Evolutionary conservation across 441 rosid species (phyloP).

Genomic region (Rhodomyrtus psidioides): DNA sequence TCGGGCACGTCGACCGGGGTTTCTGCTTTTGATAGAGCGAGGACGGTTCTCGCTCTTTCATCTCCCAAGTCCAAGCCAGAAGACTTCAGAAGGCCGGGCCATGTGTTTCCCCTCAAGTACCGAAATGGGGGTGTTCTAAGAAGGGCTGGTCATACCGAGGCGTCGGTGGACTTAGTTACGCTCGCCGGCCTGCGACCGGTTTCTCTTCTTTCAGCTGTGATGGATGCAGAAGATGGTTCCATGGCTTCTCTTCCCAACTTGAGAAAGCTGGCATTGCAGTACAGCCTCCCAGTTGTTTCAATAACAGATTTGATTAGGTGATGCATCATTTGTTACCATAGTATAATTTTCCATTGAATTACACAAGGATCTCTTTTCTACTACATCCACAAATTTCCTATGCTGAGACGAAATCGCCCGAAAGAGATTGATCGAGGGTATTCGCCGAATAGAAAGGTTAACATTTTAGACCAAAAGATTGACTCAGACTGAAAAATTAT

Average conservation of each 20-base stretch:
- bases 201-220: conserved; percentile 58
- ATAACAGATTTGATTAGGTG: conserved; percentile 79
- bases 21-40: conserved; percentile 64
- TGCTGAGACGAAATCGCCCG: not conserved
- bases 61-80: conserved; percentile 44
- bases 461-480: not conserved
- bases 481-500: not conserved
- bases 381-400: not conserved
- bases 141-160: conserved; percentile 91
- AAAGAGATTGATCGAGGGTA: not conserved
- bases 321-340: not conserved
- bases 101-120: conserved; percentile 82
- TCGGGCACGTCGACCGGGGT: conserved; percentile 60
- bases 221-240: conserved; percentile 63
- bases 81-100: conserved; percentile 84
- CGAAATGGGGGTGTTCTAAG: conserved; percentile 73
- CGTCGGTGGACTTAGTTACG: conserved; percentile 64
- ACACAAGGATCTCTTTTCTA: not conserved
- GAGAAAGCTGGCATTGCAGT: conserved; percentile 41
- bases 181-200: conserved; percentile 53
- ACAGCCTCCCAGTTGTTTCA: conserved; percentile 54
- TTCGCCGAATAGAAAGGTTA: not conserved
- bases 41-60: conserved; percentile 60
- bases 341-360: not conserved
- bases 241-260: conserved; percentile 42